Conservation (phyloP, 176 grass and related monocot genomes). For the Oryza brachyantha region DNA sequence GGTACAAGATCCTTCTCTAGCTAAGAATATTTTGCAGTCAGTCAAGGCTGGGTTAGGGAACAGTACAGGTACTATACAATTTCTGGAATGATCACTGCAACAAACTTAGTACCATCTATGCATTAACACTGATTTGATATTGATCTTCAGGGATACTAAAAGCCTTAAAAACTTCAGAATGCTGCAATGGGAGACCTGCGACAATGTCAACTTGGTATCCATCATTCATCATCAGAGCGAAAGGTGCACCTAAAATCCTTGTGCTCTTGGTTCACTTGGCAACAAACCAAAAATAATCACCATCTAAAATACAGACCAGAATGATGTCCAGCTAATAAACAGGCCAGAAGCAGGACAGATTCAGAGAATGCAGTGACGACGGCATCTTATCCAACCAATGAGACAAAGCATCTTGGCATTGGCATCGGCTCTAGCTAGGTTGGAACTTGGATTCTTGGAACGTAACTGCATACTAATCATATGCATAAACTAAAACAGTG, state of each 20-base stretch:
- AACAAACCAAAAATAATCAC: neutral
- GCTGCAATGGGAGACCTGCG: neutral
- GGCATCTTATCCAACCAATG: neutral
- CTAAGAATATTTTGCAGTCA: neutral
- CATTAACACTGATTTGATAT: neutral
- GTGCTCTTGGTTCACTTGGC: neutral
- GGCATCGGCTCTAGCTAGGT: conserved; percentile 8
- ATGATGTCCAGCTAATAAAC: neutral
- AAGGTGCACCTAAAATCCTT: conserved; percentile 13
- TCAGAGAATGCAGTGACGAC: neutral
- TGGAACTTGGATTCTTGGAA: neutral
- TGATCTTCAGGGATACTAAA: neutral
- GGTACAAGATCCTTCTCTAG: neutral
- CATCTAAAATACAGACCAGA: no score
- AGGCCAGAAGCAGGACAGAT: neutral
- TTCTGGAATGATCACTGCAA: neutral
- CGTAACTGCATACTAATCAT: neutral
- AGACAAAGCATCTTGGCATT: neutral
- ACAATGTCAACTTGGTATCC: neutral
- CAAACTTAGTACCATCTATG: neutral
- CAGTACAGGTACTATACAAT: neutral
- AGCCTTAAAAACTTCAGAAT: neutral
- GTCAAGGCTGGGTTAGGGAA: neutral
- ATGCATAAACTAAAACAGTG: conserved; percentile 11
- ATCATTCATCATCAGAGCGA: neutral